Percentiles rank a stretch among this genome's conserved stretches.
Evolutionary conservation across 345 rosid species (phyloP).

Genomic region (Salix dunnii): DNA sequence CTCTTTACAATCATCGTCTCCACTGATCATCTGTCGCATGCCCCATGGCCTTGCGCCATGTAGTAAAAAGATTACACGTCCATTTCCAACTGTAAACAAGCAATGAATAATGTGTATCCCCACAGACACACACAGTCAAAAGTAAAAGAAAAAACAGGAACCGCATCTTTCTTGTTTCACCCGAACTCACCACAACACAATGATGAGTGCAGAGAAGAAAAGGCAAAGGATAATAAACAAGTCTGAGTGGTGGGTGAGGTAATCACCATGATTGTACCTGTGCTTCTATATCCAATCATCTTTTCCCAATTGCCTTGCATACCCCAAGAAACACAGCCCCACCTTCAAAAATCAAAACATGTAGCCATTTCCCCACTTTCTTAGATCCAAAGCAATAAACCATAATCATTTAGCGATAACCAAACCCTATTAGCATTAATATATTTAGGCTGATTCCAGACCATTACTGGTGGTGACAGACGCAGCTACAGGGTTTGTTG

Average conservation of each 20-base stretch:
- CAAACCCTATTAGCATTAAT: background rate
- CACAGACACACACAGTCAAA: background rate
- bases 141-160: conserved; percentile 6
- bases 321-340: background rate
- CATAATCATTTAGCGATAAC: conserved; percentile 14
- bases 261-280: conserved; percentile 23
- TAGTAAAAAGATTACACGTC: background rate
- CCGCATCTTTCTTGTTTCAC: background rate
- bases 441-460: background rate
- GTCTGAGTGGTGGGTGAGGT: conserved; percentile 25
- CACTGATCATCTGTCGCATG: background rate
- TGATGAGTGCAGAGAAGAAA: conserved; percentile 31
- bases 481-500: background rate
- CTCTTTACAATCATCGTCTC: background rate
- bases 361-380: conserved; percentile 14
- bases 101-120: background rate
- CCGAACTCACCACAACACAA: conserved; percentile 10
- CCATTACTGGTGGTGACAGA: background rate
- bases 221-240: conserved; percentile 14
- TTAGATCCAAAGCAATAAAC: conserved; percentile 26
- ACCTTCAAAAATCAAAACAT: background rate
- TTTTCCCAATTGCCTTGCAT: conserved; percentile 5
- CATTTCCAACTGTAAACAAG: background rate
- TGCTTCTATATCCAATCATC: conserved; percentile 12
- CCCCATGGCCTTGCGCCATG: background rate